phyloP scores from a whole-genome alignment of 768 basidiomycete species.

The Pisolithus marmoratus region DNA sequence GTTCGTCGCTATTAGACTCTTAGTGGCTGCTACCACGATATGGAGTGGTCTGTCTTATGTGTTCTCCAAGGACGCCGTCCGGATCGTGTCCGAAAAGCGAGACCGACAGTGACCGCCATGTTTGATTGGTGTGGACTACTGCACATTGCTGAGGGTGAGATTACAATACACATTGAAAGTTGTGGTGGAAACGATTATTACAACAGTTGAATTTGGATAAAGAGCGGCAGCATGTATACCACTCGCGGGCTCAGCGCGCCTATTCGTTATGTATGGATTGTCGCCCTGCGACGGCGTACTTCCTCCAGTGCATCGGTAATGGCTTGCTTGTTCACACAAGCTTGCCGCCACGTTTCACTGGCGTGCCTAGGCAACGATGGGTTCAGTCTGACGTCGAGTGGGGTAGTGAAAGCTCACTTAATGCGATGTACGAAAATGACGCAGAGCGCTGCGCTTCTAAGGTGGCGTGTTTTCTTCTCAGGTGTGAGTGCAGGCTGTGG shows the following conservation, averaged over 20 bases:
- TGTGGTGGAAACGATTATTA: conserved; percentile 14
- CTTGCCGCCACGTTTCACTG: conserved; percentile 59
- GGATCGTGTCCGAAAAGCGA: conserved; percentile 41
- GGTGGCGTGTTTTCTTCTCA: conserved; percentile 37
- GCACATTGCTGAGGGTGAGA: conserved; percentile 3
- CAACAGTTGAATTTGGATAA: conserved; percentile 7
- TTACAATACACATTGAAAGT: conserved; percentile 15
- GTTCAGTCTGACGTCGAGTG: conserved; percentile 1
- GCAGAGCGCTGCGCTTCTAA: conserved; percentile 53
- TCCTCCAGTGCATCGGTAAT: conserved; percentile 65
- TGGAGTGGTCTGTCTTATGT: conserved; percentile 87
- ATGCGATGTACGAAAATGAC: conserved; percentile 61
- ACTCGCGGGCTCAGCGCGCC: too few relatives aligned
- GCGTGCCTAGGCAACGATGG: conserved; percentile 40
- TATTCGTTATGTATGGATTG: conserved; percentile 7
- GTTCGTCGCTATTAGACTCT: conserved; percentile 48
- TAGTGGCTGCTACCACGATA: conserved; percentile 85
- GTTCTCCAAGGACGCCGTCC: conserved; percentile 69
- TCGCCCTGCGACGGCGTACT: conserved; percentile 49
- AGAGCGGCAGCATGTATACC: neutral
- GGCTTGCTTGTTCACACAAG: conserved; percentile 54
- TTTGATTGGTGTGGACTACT: conserved; percentile 3
- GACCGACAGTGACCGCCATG: conserved; percentile 25
- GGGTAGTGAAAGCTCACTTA: conserved; percentile 40
- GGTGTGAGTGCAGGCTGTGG: conserved; percentile 30